These are phyloP conservation scores for Laguncularia racemosa DNA, from an alignment of 345 rosid genomes.

Conservation along the genomic window DNA sequence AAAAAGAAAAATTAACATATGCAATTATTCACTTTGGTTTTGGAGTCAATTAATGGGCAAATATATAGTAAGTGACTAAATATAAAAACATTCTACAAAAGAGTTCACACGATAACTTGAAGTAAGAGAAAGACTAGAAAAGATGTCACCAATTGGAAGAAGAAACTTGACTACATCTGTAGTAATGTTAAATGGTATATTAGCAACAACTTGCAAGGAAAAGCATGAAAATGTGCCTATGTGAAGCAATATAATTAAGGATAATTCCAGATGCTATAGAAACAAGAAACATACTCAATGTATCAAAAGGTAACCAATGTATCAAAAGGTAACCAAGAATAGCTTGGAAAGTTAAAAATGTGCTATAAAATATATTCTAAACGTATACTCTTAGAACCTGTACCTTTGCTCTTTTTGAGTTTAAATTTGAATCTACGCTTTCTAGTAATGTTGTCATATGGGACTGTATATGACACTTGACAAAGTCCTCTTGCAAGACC, in stretches of 20 bases:
- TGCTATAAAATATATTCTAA: background rate
- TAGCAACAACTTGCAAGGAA: conserved; percentile 67
- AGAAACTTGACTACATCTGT: conserved; percentile 74
- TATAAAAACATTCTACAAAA: no score
- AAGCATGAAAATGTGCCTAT: background rate
- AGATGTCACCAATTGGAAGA: conserved; percentile 91
- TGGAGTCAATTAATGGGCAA: no score
- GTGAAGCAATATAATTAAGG: background rate
- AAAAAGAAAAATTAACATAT: no score
- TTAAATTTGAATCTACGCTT: conserved; percentile 15
- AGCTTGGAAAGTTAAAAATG: background rate
- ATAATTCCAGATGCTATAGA: background rate
- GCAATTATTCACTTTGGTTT: no score
- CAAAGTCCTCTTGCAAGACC: conserved; percentile 85
- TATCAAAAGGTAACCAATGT: background rate
- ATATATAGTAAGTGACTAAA: no score
- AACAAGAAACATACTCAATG: background rate
- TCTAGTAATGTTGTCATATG: conserved; percentile 50
- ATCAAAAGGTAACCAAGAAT: no score
- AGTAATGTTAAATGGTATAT: conserved; percentile 83
- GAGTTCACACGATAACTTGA: conserved; percentile 39
- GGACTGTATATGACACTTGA: conserved; percentile 63
- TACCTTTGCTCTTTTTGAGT: conserved; percentile 53
- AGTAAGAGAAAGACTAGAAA: conserved; percentile 85
- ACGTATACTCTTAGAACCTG: conserved; percentile 2